phyloP scores from a whole-genome alignment of 2,329 filamentous ascomycete genomes.

The Bipolaris zeicola region DNA sequence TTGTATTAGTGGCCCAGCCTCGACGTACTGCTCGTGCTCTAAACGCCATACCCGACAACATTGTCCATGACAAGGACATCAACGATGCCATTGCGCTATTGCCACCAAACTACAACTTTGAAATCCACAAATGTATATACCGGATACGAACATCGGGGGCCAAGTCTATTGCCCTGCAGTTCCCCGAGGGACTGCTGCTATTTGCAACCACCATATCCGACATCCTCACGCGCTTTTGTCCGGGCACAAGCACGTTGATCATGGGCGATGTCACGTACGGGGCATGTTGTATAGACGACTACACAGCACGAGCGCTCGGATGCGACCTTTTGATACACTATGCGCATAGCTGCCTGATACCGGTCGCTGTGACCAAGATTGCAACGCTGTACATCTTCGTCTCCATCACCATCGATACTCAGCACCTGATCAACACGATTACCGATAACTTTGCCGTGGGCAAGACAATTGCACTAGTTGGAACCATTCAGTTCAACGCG shows the following conservation, averaged over 20 bases:
- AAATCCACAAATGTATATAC: conserved; percentile 98
- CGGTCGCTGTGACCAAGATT: conserved; percentile 94
- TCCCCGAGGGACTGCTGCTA: conserved; percentile 91
- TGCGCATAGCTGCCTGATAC: conserved; percentile 94
- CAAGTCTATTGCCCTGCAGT: conserved; percentile 89
- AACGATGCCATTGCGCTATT: conserved; percentile 86
- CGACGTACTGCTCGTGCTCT: conserved; percentile 77
- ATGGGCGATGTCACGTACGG: conserved; percentile 99
- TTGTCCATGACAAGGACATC: conserved; percentile 82
- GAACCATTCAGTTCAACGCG: conserved; percentile 98
- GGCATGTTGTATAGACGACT: conserved; percentile 98
- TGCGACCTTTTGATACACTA: conserved; percentile 97
- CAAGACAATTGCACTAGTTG: conserved; percentile 89
- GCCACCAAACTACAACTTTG: conserved; percentile 96
- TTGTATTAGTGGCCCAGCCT: conserved; percentile 68
- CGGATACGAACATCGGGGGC: conserved; percentile 80
- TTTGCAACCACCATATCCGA: conserved; percentile 98
- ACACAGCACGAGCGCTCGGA: conserved; percentile 89
- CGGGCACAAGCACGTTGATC: conserved; percentile 88
- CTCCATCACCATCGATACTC: conserved; percentile 92
- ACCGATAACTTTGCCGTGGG: conserved; percentile 84
- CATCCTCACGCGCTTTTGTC: conserved; percentile 92
- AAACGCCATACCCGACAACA: conserved; percentile 88
- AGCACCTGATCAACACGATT: conserved; percentile 83
- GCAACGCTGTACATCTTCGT: conserved; percentile 98